Evolutionary conservation across 2,329 filamentous ascomycete species (phyloP).

Genomic region (Penicillium brasilianum): DNA sequence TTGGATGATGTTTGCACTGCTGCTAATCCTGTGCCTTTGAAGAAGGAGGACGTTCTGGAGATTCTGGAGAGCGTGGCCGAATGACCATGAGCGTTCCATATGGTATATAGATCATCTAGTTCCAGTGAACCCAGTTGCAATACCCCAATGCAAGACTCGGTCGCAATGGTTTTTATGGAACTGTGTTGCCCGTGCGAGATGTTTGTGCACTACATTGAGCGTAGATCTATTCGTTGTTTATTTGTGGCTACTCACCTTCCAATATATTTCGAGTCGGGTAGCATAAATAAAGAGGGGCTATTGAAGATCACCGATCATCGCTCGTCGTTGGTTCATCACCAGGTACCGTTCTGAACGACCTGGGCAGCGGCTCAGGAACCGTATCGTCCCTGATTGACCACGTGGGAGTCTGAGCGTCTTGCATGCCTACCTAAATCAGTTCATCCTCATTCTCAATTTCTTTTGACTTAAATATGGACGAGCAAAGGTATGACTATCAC

Average conservation of each 20-base stretch:
- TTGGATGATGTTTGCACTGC: slow-evolving; percentile 5
- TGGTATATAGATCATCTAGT: too few species aligned
- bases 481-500: neutral
- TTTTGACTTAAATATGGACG: neutral
- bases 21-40: slow-evolving; percentile 11
- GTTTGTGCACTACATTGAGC: too few species aligned
- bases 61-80: slow-evolving; percentile 3
- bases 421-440: neutral
- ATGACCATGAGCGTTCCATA: neutral
- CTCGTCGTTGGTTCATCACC: neutral
- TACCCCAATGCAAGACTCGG: neutral
- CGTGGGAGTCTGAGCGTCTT: slow-evolving; percentile 11
- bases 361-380: neutral
- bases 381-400: neutral
- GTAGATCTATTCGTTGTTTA: too few species aligned
- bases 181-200: too few species aligned
- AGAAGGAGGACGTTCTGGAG: slow-evolving; percentile 2
- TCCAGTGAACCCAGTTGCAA: too few species aligned
- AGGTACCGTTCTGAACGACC: neutral
- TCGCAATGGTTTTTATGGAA: too few species aligned
- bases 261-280: neutral
- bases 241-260: too few species aligned
- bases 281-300: neutral
- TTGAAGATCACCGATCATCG: neutral
- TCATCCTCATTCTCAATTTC: neutral